Percentiles rank a stretch among this genome's conserved stretches.
Evolutionary conservation across 1,284 basidiomycete species (phyloP).

Genomic region (Ganoderma meredithae): DNA sequence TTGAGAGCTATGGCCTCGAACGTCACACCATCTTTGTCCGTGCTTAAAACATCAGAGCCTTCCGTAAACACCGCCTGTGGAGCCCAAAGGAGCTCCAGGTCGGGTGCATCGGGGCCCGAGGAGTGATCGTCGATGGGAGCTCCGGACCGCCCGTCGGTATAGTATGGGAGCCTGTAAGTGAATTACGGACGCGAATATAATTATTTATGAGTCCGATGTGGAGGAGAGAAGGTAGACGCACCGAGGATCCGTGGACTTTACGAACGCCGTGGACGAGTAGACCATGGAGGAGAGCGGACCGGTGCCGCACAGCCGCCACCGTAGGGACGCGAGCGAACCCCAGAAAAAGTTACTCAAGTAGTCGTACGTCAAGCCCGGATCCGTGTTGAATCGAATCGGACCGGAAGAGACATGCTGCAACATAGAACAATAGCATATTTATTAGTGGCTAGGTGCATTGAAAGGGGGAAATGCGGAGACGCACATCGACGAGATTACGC

Average conservation of each 20-base stretch:
- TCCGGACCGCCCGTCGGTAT: slow-evolving; percentile 28
- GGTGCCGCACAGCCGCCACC: slow-evolving; percentile 43
- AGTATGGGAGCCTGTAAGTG: slow-evolving; percentile 14
- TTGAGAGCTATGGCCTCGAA: slow-evolving; percentile 38
- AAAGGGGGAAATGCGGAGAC: slow-evolving; percentile 16
- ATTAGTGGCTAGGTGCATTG: background rate
- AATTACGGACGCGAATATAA: no score
- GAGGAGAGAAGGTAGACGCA: slow-evolving; percentile 10
- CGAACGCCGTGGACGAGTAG: slow-evolving; percentile 39
- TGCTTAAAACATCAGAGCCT: slow-evolving; percentile 28
- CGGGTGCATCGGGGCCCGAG: slow-evolving; percentile 44
- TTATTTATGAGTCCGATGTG: background rate
- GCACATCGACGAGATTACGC: slow-evolving; percentile 49
- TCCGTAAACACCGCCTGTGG: slow-evolving; percentile 40
- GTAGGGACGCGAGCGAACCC: slow-evolving; percentile 35
- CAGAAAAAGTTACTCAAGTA: slow-evolving; percentile 39
- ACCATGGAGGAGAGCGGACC: slow-evolving; percentile 40
- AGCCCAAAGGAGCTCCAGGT: slow-evolving; percentile 46
- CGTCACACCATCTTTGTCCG: slow-evolving; percentile 38
- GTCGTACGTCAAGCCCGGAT: slow-evolving; percentile 42
- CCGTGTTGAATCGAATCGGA: slow-evolving; percentile 39
- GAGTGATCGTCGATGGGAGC: slow-evolving; percentile 30
- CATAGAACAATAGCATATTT: background rate
- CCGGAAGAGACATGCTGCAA: slow-evolving; percentile 42
- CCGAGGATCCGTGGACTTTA: slow-evolving; percentile 43